A percentile compares a stretch with the other conserved stretches of the same genome.
phyloP scores from a whole-genome alignment of 176 grass and related monocot genomes.

The Carex cristatella region DNA sequence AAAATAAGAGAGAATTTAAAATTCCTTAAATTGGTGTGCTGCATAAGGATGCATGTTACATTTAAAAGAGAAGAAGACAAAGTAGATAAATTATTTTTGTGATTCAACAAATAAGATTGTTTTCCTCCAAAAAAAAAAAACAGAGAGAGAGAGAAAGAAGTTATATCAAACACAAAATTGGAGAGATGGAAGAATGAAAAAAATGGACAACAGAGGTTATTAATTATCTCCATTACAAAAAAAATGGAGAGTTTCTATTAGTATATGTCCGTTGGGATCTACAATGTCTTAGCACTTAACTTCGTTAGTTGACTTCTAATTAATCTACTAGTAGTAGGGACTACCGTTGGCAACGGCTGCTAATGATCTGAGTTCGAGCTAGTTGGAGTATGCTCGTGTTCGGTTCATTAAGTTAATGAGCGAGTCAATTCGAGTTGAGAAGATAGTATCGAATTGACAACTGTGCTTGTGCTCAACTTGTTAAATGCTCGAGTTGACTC shows the following conservation, averaged over 20 bases:
- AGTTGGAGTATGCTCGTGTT: no score
- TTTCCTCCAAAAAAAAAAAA: background rate
- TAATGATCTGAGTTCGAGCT: no score
- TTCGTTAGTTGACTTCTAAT: background rate
- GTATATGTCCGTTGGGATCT: background rate
- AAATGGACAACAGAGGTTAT: background rate
- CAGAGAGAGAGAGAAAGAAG: background rate
- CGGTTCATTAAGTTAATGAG: no score
- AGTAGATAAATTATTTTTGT: background rate
- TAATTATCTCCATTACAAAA: background rate
- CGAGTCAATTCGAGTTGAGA: no score
- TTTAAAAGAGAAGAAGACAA: slow-evolving; percentile 11
- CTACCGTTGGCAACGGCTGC: no score
- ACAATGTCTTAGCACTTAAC: background rate
- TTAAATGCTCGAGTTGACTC: no score
- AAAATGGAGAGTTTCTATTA: background rate
- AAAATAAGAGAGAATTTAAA: background rate
- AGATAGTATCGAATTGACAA: no score
- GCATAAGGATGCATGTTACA: slow-evolving; percentile 1
- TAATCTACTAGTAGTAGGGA: no score
- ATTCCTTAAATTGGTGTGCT: background rate
- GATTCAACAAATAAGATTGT: background rate
- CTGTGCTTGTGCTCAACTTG: no score
- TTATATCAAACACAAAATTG: background rate
- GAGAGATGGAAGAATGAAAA: background rate